Conservation (phyloP, 1,284 basidiomycete genomes). For the Ceratobasidium sp. region DNA sequence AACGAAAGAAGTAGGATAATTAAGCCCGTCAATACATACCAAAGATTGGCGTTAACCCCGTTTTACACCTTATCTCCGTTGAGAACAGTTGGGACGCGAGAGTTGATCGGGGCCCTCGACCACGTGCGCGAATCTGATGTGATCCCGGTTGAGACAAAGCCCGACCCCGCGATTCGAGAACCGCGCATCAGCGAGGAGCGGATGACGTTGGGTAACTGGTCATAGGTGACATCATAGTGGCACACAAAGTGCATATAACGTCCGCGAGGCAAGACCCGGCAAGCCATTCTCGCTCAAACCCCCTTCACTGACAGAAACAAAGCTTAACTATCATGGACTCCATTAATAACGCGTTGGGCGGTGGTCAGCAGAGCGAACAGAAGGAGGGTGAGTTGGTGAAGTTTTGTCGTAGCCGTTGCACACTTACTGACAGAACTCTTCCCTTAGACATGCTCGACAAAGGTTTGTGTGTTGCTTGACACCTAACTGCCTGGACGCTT, state of each 20-base stretch:
- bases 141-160: not conserved
- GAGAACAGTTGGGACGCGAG: too few relatives aligned
- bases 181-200: conserved; percentile 6
- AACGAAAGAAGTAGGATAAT: too few relatives aligned
- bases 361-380: conserved; percentile 30
- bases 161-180: not conserved
- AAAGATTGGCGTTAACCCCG: too few relatives aligned
- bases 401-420: not conserved
- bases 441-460: conserved; percentile 30
- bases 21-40: too few relatives aligned
- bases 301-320: too few relatives aligned
- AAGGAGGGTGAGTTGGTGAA: conserved; percentile 16
- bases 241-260: conserved; percentile 19
- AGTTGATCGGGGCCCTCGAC: not conserved
- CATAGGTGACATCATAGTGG: conserved; percentile 25
- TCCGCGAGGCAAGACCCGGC: not conserved
- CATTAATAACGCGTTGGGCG: conserved; percentile 35
- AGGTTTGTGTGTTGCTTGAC: not conserved
- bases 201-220: conserved; percentile 16
- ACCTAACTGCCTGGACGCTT: not conserved
- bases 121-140: not conserved
- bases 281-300: not conserved
- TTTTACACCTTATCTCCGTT: too few relatives aligned
- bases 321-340: conserved; percentile 13
- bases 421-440: not conserved